A percentile compares a stretch with the other conserved stretches of the same genome.
Conservation (phyloP, 2,329 filamentous ascomycete species). For the Ascochyta clinopodiicola region DNA sequence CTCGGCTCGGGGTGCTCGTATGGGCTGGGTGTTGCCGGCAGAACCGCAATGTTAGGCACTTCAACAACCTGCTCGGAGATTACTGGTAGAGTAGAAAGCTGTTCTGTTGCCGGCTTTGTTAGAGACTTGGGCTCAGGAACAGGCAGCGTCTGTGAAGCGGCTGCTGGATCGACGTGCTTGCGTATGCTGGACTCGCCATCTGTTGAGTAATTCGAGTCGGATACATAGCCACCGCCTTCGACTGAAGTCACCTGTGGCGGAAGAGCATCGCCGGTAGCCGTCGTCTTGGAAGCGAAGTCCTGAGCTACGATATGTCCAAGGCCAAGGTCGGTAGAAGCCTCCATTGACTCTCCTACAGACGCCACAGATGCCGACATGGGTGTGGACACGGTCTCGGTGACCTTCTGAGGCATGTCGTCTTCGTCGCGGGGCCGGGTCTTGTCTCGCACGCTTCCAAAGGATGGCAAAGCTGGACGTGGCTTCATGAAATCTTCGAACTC, state of each 20-base stretch:
- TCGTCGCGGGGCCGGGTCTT: slow-evolving; percentile 60
- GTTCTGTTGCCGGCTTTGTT: slow-evolving; percentile 25
- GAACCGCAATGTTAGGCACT: slow-evolving; percentile 44
- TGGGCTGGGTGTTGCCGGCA: slow-evolving; percentile 46
- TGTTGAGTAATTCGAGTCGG: slow-evolving; percentile 58
- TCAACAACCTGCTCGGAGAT: slow-evolving; percentile 23
- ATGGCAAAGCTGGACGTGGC: slow-evolving; percentile 75
- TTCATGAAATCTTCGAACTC: slow-evolving; percentile 72
- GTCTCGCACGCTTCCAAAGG: slow-evolving; percentile 75
- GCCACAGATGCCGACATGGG: slow-evolving; percentile 42
- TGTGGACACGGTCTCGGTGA: slow-evolving; percentile 54
- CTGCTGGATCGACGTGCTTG: slow-evolving; percentile 20
- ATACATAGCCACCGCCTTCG: slow-evolving; percentile 69
- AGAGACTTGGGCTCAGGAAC: slow-evolving; percentile 39
- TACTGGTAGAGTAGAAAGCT: slow-evolving; percentile 11
- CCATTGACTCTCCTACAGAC: slow-evolving; percentile 50
- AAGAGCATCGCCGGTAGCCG: slow-evolving; percentile 63
- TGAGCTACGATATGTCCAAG: slow-evolving; percentile 63
- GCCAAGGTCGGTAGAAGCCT: slow-evolving; percentile 65
- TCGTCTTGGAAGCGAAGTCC: slow-evolving; percentile 58
- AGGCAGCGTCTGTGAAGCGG: slow-evolving; percentile 18
- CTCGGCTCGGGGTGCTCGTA: slow-evolving; percentile 33
- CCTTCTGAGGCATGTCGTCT: slow-evolving; percentile 58
- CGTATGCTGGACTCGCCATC: slow-evolving; percentile 11
- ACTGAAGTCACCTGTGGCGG: slow-evolving; percentile 74